A percentile compares a stretch with the other conserved stretches of the same genome.
These are phyloP conservation scores for Euphorbia celastroides DNA, from an alignment of 441 rosid genomes.

Conservation along the genomic window DNA sequence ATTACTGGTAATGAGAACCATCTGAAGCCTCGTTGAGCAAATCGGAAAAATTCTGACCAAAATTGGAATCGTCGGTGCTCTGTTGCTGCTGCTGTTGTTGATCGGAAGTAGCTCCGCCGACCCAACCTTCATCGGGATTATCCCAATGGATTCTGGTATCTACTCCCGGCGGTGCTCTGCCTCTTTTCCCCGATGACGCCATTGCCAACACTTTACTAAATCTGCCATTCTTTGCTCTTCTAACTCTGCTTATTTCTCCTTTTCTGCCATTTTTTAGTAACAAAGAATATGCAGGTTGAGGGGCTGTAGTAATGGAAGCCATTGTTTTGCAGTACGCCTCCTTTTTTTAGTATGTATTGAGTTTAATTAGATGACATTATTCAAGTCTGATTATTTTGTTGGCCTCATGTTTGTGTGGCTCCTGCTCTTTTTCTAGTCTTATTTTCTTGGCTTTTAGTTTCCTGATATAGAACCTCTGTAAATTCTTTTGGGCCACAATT, in stretches of 20 bases:
- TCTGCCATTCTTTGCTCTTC: neutral
- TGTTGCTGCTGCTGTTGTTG: slow-evolving; percentile 21
- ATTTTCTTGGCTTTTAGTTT: neutral
- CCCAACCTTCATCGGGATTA: slow-evolving; percentile 80
- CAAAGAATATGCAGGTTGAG: neutral
- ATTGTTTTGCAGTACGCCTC: too few species aligned
- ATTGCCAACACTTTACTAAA: neutral
- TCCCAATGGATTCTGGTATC: slow-evolving; percentile 97
- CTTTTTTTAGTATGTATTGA: too few species aligned
- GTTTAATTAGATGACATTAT: too few species aligned
- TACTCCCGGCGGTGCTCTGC: slow-evolving; percentile 51
- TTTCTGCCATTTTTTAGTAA: neutral
- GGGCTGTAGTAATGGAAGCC: neutral
- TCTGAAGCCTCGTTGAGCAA: slow-evolving; percentile 65
- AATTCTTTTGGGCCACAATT: neutral
- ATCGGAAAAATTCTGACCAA: slow-evolving; percentile 59
- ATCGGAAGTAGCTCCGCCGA: slow-evolving; percentile 36
- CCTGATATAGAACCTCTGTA: neutral
- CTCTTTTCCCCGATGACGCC: slow-evolving; percentile 30
- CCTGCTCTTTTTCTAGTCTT: neutral
- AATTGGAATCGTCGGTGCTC: slow-evolving; percentile 23
- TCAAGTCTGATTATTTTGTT: neutral
- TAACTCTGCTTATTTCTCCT: neutral
- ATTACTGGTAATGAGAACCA: slow-evolving; percentile 91
- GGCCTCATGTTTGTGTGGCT: neutral